These are phyloP conservation scores for Mycena capillaripes DNA, from an alignment of 768 basidiomycete species.

Conservation along the genomic window DNA sequence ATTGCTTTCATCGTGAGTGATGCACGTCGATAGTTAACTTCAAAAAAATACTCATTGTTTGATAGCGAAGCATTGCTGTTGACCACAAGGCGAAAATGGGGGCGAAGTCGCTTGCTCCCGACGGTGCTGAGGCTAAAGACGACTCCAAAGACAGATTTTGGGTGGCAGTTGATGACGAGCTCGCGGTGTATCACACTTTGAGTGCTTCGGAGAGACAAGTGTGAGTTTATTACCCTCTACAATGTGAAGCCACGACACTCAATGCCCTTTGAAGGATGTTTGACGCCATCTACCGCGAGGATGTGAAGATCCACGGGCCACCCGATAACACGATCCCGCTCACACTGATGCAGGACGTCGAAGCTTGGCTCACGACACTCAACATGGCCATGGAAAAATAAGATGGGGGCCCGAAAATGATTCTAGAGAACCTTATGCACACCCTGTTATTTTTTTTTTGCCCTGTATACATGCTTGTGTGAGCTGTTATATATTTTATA, in stretches of 20 bases:
- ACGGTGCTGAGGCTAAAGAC: no score
- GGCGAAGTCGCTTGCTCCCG: no score
- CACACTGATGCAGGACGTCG: not conserved
- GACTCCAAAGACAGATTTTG: no score
- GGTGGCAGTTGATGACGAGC: no score
- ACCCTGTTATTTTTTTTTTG: no score
- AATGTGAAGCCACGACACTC: no score
- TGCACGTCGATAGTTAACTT: no score
- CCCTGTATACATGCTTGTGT: no score
- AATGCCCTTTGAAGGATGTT: not conserved
- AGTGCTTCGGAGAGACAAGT: not conserved
- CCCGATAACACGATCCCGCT: not conserved
- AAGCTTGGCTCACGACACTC: not conserved
- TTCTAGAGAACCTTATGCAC: no score
- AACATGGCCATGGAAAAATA: conserved; percentile 4
- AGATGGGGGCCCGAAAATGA: no score
- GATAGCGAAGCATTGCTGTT: not conserved
- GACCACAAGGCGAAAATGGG: not conserved
- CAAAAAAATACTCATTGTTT: not conserved
- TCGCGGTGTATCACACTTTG: no score
- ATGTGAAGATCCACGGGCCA: not conserved
- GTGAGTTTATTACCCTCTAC: not conserved
- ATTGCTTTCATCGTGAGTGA: not conserved
- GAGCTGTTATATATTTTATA: no score
- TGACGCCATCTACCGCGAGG: not conserved